Base-by-base conservation (phyloP, 2,329 filamentous ascomycete species). In the Ophiocordyceps unilateralis region DNA sequence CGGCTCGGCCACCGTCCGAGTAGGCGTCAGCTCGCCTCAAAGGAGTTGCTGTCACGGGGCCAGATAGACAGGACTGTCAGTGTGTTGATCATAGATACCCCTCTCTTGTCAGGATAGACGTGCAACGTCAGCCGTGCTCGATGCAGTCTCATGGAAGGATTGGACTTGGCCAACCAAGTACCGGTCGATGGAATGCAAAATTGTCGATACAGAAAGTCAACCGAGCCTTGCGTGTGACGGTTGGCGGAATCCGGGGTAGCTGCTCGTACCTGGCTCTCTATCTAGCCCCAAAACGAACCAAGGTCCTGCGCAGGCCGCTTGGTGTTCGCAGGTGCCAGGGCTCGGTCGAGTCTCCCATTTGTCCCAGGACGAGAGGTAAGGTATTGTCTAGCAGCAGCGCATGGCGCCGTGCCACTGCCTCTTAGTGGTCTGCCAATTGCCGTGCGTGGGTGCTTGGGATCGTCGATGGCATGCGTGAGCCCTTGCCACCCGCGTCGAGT, bases 1-100 rank as follows among this genome's bases (percentile, higher is more conserved):
- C 41, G 64, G 64, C 10, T 39, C 48, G 30, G 49, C 47, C 39
- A 47, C 45, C 23, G n/a, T 21, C 39, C 15, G 37, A 23, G 7
- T 47, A 40, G 24, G 32, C 15, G 32, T 36, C 32, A 36, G n/a
- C 15, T 19, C n/a, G 15, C 32, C 15, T 36, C 32, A 19, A 15
- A 17, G n/a, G 30, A 15, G 14, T n/a, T 34, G 30, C 26, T 36
- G 15, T n/a, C n/a, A 10, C 15, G 32, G 28, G n/a, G 28, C 28
- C 28, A n/a, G 32, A 10, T 17, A 36, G 15, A 8, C 32, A 17
- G 9, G 32, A 36, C 15, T 15, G 32, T 15, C n/a, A 8, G 17
- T 19, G 32, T 17, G 32, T n/a, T 36, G 32, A 36, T 36, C 32
- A 36, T 17, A 36, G 15, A 2, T 19, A 15, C 32, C 32, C n/a